Percentiles rank a stretch among this genome's conserved stretches.
These are phyloP conservation scores for Effrenium voratum DNA, from an alignment of 73 alveolate genomes.

Conservation along the genomic window DNA sequence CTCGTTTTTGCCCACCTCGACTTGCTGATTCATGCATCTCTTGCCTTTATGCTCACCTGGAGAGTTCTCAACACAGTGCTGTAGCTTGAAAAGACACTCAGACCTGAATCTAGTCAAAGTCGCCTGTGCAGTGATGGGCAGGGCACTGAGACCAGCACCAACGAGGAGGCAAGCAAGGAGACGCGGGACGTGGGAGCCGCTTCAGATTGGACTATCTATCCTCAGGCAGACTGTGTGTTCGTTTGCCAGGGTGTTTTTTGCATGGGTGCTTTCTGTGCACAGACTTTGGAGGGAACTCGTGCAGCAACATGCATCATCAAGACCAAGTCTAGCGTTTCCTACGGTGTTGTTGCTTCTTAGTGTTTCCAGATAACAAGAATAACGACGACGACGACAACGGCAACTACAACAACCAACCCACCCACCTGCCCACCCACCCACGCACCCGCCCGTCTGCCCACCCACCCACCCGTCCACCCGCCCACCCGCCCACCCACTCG, in stretches of 20 bases:
- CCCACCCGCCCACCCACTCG: no score
- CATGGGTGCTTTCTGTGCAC: neutral
- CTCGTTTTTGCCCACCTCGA: neutral
- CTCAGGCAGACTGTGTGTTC: neutral
- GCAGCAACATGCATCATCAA: neutral
- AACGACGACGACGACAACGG: no score
- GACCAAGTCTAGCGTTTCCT: neutral
- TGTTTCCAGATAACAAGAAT: no score
- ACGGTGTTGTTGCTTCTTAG: neutral
- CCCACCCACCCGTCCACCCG: no score
- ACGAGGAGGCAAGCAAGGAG: conserved; percentile 12
- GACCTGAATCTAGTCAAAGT: neutral
- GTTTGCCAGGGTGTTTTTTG: neutral
- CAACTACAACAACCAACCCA: no score
- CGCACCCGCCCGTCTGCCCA: no score
- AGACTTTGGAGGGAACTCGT: neutral
- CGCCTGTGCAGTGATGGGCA: neutral
- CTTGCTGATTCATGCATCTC: neutral
- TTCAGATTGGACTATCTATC: neutral
- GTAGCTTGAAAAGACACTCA: neutral
- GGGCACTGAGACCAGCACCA: conserved; percentile 41
- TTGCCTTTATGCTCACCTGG: neutral
- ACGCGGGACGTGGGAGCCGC: neutral
- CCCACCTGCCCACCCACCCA: no score
- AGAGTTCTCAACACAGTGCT: neutral